Evolutionary conservation across 1,284 basidiomycete species (phyloP), one percentile per base, ranked within the genome.

Genomic region (Neolentinus lepideus): DNA sequence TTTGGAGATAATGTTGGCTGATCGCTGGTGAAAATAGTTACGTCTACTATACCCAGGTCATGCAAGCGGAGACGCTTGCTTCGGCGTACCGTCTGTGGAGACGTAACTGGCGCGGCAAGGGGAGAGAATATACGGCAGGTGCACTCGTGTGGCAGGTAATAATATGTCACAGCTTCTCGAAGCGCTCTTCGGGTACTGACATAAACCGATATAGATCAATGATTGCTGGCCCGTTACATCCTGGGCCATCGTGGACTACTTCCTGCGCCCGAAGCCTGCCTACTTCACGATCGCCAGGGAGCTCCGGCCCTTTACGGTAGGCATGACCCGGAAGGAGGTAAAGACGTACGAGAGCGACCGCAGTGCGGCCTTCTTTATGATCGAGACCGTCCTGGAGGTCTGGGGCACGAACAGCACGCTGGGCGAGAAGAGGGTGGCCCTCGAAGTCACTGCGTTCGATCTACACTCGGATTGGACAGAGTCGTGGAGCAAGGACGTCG

Each of bases 341-440:
- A 83, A 81, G 65, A 78, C 67, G 8, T 80, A 76, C 64, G 66
- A 71, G n/a, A 73, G 89, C 64, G 77, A 81, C 52, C 69, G 74
- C 25, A 83, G 84, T 16, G 81, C 80, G 14, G 86, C 83, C 10
- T 71, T 79, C 60, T 87, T 88, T 70, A 79, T 75, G 26, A 84
- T 93, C 63, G 77, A 83, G 57, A 82, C 78, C 36, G 66, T 77
- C 57, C 69, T 93, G 53, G 82, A 92, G 68, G 77, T 94, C 45
- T 94, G 92, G 92, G 91, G 81, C 9, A 89, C 89, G 55, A 94
- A 92, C 71, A 84, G 83, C 62, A 85, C 83, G 6, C 72, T 91
- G 12, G 54, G 67, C 24, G 73, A 78, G 61, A 84, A 84, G 66
- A 69, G 71, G 16, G 84, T 72, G 31, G 80, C 68, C 16, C 73